phyloP scores from a whole-genome alignment of 2,329 filamentous ascomycete species.

The Colletotrichum truncatum region DNA sequence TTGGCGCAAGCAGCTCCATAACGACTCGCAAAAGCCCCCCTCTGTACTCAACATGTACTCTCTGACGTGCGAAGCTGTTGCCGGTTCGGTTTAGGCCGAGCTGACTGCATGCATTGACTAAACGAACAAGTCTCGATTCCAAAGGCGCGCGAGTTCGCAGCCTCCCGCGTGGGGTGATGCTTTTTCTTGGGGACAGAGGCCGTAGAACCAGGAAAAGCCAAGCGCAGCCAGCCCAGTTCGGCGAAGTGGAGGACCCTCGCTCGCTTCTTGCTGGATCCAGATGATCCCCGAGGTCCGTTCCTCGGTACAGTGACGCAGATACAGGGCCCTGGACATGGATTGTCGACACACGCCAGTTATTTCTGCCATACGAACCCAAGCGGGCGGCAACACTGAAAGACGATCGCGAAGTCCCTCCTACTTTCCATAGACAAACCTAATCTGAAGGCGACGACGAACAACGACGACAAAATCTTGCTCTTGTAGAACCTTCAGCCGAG shows the following conservation, averaged over 20 bases:
- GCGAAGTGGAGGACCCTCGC: slow-evolving; percentile 12
- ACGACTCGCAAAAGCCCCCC: slow-evolving; percentile 12
- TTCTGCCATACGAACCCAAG: slow-evolving; percentile 16
- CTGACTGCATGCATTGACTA: slow-evolving; percentile 2
- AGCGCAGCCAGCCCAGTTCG: slow-evolving; percentile 2
- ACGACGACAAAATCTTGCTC: not conserved
- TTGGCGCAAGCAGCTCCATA: slow-evolving; percentile 21
- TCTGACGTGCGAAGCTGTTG: not conserved
- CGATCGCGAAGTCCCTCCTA: slow-evolving; percentile 2
- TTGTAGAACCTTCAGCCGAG: not conserved
- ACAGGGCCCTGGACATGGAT: slow-evolving; percentile 8
- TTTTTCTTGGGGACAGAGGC: not conserved
- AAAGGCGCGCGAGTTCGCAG: slow-evolving; percentile 13
- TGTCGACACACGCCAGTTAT: slow-evolving; percentile 13
- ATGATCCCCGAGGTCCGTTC: slow-evolving; percentile 21
- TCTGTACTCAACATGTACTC: not conserved
- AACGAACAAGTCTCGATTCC: not conserved
- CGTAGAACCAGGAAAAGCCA: not conserved
- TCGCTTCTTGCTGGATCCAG: slow-evolving; percentile 26
- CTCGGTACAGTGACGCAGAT: slow-evolving; percentile 29
- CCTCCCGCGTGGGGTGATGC: slow-evolving; percentile 10
- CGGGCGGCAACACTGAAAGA: not conserved
- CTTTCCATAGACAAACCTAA: slow-evolving; percentile 13
- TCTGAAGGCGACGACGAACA: not conserved
- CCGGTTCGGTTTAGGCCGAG: slow-evolving; percentile 13